Evolutionary conservation across 805 yeast genomes (phyloP), one percentile per base, ranked within the genome.

Genomic region (Schizosaccharomyces pombe): DNA sequence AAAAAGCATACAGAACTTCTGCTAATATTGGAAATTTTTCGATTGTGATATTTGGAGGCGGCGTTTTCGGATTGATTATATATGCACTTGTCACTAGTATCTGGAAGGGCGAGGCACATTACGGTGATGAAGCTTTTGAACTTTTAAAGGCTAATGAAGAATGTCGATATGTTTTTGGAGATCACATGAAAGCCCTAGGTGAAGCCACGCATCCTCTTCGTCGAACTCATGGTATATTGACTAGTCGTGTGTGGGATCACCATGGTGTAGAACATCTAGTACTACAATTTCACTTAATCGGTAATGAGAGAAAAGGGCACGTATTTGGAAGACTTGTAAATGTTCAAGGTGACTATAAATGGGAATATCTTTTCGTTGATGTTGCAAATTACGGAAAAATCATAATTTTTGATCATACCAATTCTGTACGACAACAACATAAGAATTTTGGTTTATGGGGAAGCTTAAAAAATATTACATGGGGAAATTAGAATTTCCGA

Each of bases 41-140:
- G 14, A 43, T 43, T 43, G 11, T 43, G 8, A 29, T 26, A 1
- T 43, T 43, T 16, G 49, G 49, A 22, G 49, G 30, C 6, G 28
- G 30, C 11, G 49, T 43, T 16, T 43, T 43, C 26, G 49, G 49
- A 5, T 26, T 43, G 14, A 43, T 43, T 24, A 29, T 26, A 6
- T 43, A 43, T 43, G 28, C 49, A 16, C 26, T 43, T 19, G 49
- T 43, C 26, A 43, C 49, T 19, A 43, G 49, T 24, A 6, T 43
- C 5, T 22, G 30, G 28, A 14, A 16, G 3, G 49, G 49, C 5
- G 49, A 43, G 26, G 49, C 49, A 9, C 30, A 43, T 14, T 43
- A 22, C 31, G 49, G 49, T 26, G 49, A 43, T 43, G 49, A 43
- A n/a, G 49, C 49, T 22, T 43, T 43, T 12, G 49, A 43, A 14